Evolutionary conservation across 2,329 filamentous ascomycete genomes (phyloP), one percentile per base, ranked within the genome.

Genomic region (Herpotrichia juniperi): DNA sequence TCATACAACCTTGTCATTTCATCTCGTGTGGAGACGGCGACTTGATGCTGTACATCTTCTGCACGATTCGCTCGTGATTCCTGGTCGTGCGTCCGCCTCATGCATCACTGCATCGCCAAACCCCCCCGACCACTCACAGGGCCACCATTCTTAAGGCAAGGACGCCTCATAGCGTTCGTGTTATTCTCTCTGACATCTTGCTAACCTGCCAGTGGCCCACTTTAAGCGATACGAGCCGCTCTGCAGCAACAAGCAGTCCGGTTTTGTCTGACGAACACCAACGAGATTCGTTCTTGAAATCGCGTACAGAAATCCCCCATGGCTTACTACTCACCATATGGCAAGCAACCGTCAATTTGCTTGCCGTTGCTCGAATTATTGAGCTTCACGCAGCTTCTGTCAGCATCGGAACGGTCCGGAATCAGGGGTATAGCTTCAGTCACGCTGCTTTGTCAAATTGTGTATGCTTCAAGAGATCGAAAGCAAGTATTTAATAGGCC

Each of bases 1-100:
- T 22, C 32, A 19, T 40, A 17, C 42, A 19, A 8, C 26, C 42
- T 40, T 42, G 35, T 44, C 11, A 19, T 19, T 21, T 37, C 16
- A 21, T 39, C 17, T 28, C n/a, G n/a, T n/a, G 12, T 49, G 43
- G 10, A 10, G 35, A n/a, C 24, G 11, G 34, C 48, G 42, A n/a
- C n/a, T n/a, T 48, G 51, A 46, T 55, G 54, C 56, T 58, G 56
- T 57, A 55, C 59, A 51, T 48, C 42, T 47, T 39, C 57, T 66
- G 62, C 62, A 63, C 54, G 56, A 65, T 65, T 61, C 31, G 63
- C 53, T 61, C 62, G 64, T 62, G 52, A 30, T 43, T 54, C 48
- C 39, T 54, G 17, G 42, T 32, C 51, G 44, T 42, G 42, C 40
- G 46, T 45, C 42, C 46, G 42, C 45, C 42, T 47, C 53, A 54